Evolutionary conservation across 257 asterid species (phyloP).

Genomic region (Solanum rostratum): DNA sequence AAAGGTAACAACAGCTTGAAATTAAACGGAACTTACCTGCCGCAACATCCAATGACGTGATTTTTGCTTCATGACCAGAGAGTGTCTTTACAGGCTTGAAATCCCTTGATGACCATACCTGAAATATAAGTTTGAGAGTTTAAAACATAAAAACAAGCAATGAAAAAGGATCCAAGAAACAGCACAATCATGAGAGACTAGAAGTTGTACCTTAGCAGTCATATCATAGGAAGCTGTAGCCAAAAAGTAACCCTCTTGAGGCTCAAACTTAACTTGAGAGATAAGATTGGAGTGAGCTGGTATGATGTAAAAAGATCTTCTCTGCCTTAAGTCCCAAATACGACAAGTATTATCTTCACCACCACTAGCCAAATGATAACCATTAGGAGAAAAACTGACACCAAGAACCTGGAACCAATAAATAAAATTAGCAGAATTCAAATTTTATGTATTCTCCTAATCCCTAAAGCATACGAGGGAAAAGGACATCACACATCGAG

Average conservation of each 20-base stretch:
- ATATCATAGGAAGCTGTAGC: constrained; percentile 84
- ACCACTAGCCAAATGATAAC: constrained; percentile 91
- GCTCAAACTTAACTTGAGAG: constrained; percentile 92
- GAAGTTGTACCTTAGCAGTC: constrained; percentile 63
- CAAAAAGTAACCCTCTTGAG: constrained; percentile 85
- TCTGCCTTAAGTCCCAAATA: constrained; percentile 89
- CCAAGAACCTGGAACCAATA: constrained; percentile 52
- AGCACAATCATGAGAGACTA: not conserved
- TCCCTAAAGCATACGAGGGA: not conserved
- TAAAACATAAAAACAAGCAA: not conserved
- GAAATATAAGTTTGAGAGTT: constrained; percentile 4
- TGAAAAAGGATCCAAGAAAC: not conserved
- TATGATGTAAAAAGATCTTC: constrained; percentile 55
- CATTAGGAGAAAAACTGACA: constrained; percentile 82
- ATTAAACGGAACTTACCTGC: constrained; percentile 42
- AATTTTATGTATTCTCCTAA: not conserved
- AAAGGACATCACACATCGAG: constrained; percentile 5
- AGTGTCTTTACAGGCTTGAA: constrained; percentile 76
- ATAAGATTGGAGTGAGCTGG: constrained; percentile 92
- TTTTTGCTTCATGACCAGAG: constrained; percentile 82
- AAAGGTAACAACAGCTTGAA: not conserved
- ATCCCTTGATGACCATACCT: constrained; percentile 93
- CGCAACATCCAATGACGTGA: constrained; percentile 64
- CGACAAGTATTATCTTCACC: constrained; percentile 98
- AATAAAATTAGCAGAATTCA: not conserved